Evolutionary conservation across 257 asterid genomes (phyloP).

Genomic region (Verbena officinalis): DNA sequence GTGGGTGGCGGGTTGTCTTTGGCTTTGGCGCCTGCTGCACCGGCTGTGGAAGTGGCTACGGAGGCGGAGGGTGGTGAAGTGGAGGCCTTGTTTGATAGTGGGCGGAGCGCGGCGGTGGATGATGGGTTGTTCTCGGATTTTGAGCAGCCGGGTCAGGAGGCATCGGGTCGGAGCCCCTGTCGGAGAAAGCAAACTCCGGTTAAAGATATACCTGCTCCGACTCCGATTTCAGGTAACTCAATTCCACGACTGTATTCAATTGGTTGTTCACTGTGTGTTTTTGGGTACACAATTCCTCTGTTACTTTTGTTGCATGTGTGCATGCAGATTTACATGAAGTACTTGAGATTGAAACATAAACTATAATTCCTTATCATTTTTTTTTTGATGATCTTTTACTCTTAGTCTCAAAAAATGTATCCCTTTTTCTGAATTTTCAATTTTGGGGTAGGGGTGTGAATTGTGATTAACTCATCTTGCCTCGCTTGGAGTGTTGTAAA

Average conservation of each 20-base stretch:
- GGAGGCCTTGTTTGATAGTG: slow-evolving; percentile 79
- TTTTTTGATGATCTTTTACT: no score
- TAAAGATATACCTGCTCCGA: slow-evolving; percentile 48
- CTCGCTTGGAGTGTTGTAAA: no score
- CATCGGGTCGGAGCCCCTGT: slow-evolving; percentile 41
- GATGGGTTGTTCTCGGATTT: slow-evolving; percentile 85
- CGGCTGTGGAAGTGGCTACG: no score
- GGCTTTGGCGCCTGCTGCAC: slow-evolving; percentile 46
- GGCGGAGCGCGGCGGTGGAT: slow-evolving; percentile 70
- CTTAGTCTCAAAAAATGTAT: no score
- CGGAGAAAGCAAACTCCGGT: slow-evolving; percentile 42
- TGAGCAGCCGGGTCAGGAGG: slow-evolving; percentile 68
- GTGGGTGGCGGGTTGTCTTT: slow-evolving; percentile 45
- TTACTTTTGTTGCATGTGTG: slow-evolving; percentile 1
- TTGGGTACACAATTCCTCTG: not conserved
- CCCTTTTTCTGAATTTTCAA: no score
- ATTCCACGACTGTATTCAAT: no score
- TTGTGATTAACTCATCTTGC: no score
- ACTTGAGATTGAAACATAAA: not conserved
- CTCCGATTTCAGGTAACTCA: slow-evolving; percentile 70
- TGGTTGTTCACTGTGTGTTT: not conserved
- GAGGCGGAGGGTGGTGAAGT: slow-evolving; percentile 33
- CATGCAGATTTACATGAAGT: slow-evolving; percentile 7
- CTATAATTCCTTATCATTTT: no score
- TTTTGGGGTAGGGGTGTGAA: no score